A percentile compares a stretch with the other conserved stretches of the same genome.
phyloP scores from a whole-genome alignment of 345 rosid genomes.

The Dipteronia sinensis region DNA sequence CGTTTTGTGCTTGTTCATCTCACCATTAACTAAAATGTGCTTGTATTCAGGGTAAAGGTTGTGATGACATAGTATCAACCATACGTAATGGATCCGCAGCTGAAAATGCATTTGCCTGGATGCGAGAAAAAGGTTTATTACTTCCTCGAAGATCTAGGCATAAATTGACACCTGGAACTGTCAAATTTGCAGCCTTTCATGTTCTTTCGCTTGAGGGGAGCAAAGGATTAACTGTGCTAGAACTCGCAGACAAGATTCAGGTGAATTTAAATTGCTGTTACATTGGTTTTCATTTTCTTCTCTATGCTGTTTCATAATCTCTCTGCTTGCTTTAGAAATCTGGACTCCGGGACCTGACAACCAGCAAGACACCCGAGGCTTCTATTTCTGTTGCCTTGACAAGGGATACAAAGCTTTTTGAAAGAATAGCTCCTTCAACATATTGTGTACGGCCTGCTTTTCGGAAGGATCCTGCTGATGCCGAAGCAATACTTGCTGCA shows the following conservation, averaged over 20 bases:
- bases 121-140: constrained; percentile 94
- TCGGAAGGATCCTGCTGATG: constrained; percentile 94
- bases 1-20: constrained; percentile 8
- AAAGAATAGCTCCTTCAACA: constrained; percentile 99
- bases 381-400: constrained; percentile 99
- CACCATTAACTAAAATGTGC: background rate
- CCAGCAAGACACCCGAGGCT: constrained; percentile 99
- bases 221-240: constrained; percentile 88
- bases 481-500: constrained; percentile 77
- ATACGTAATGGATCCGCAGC: constrained; percentile 98
- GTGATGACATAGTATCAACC: constrained; percentile 72
- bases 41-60: constrained; percentile 68
- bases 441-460: constrained; percentile 90
- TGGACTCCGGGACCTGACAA: constrained; percentile 93
- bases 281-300: constrained; percentile 10
- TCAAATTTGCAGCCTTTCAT: constrained; percentile 99
- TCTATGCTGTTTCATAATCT: constrained; percentile 13
- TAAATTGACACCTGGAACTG: constrained; percentile 99
- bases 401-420: constrained; percentile 98
- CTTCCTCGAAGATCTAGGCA: constrained; percentile 94
- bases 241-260: constrained; percentile 99
- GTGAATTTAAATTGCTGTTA: constrained; percentile 38
- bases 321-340: constrained; percentile 62
- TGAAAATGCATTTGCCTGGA: constrained; percentile 81
- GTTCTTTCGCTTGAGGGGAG: constrained; percentile 97